Evolutionary conservation across 129 eudicot genomes (phyloP).

Genomic region (Flaveria brownii): DNA sequence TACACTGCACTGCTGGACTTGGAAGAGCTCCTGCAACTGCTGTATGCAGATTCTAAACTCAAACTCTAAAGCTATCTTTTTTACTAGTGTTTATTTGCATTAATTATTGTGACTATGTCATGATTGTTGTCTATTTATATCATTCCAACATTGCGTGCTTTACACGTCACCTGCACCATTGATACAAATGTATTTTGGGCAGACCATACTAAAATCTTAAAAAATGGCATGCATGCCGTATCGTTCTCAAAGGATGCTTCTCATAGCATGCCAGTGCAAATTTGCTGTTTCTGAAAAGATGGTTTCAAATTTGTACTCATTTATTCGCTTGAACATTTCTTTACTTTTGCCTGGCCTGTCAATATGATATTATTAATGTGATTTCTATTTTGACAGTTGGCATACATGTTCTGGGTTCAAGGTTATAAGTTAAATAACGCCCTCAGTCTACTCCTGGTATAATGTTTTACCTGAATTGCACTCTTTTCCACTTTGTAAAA

Average conservation of each 20-base stretch:
- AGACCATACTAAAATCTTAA: conserved; percentile 1
- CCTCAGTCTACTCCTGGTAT: conserved; percentile 68
- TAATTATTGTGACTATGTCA: not conserved
- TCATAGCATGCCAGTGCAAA: not conserved
- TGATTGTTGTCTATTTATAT: not conserved
- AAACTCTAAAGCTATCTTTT: not conserved
- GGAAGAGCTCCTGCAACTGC: conserved; percentile 99
- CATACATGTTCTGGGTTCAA: conserved; percentile 97
- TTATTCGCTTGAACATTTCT: not conserved
- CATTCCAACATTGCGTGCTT: not conserved
- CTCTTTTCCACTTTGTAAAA: not conserved
- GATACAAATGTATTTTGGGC: not conserved
- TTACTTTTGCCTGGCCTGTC: conserved; percentile 12
- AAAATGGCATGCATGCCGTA: not conserved
- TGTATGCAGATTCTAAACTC: conserved; percentile 42
- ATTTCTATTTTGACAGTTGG: conserved; percentile 57
- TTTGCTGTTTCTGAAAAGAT: conserved; percentile 2
- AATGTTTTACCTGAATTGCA: conserved; percentile 17
- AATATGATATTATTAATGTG: conserved; percentile 16
- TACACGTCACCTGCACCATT: conserved; percentile 11
- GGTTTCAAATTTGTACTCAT: not conserved
- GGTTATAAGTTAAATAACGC: conserved; percentile 78
- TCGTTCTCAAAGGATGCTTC: not conserved
- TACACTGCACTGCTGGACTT: conserved; percentile 97
- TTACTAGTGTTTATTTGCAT: not conserved